These are phyloP conservation scores for Rhodotorula graminis DNA, from an alignment of 768 basidiomycete genomes.

Conservation along the genomic window DNA sequence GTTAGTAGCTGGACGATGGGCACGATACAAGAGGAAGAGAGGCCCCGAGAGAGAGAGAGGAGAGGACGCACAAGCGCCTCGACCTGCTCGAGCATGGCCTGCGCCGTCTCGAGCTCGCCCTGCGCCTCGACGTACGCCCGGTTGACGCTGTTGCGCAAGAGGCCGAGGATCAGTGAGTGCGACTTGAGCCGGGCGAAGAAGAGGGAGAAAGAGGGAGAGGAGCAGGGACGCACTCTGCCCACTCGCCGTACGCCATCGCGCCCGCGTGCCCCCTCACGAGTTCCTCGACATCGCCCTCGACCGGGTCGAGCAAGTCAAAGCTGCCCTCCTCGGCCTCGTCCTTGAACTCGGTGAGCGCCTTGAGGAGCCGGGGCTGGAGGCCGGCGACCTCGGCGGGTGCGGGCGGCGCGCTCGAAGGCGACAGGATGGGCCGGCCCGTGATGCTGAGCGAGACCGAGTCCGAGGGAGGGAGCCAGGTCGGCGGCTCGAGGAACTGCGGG, in stretches of 20 bases:
- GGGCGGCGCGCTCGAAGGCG: neutral
- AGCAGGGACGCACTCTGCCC: slow-evolving; percentile 10
- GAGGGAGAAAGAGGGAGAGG: neutral
- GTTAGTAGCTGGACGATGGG: neutral
- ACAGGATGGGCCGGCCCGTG: slow-evolving; percentile 5
- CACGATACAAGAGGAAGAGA: too few relatives aligned
- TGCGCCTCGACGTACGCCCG: slow-evolving; percentile 14
- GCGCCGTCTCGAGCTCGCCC: slow-evolving; percentile 8
- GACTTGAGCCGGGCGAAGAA: neutral
- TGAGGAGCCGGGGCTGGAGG: slow-evolving; percentile 8
- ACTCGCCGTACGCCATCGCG: slow-evolving; percentile 8
- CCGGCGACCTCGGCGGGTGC: neutral
- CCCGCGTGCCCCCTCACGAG: neutral
- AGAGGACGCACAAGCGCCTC: slow-evolving; percentile 7
- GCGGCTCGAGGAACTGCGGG: slow-evolving; percentile 12
- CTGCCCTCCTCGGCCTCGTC: slow-evolving; percentile 11
- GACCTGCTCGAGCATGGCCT: slow-evolving; percentile 14
- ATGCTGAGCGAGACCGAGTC: slow-evolving; percentile 19
- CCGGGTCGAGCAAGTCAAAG: slow-evolving; percentile 10
- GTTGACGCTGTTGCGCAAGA: neutral
- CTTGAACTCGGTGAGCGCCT: slow-evolving; percentile 8
- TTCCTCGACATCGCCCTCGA: neutral
- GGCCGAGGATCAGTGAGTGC: too few relatives aligned
- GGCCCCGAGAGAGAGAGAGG: neutral
- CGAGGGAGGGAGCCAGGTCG: slow-evolving; percentile 15